Base-by-base conservation (phyloP, 2,329 filamentous ascomycete genomes). In the Claviceps purpurea region DNA sequence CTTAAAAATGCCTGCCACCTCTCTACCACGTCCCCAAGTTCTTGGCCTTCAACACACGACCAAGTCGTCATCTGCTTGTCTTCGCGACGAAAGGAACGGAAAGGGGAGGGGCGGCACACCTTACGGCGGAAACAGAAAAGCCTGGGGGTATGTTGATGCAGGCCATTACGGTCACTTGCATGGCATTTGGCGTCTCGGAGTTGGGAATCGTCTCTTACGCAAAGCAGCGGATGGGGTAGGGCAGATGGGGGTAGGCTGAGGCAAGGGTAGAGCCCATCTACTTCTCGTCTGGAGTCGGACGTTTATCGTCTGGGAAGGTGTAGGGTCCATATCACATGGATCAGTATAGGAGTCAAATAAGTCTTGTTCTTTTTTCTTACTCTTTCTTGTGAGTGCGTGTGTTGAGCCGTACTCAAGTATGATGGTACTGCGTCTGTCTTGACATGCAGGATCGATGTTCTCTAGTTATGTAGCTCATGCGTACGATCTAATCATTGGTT, bases 111-210 rank as follows among this genome's bases (percentile, higher is more conserved):
- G 30, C 14, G 45, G 26, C 10, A 20, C 38, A 22, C 30, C 22
- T 34, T 14, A 34, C 14, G 51, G 43, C 30, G 43, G 43, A 43
- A 41, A 38, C 24, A 49, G n/a, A 39, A 24, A 41, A 41, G 37
- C 22, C 49, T 26, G n/a, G 37, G 30, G 43, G 11, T 41, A 49
- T 48, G 55, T n/a, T 37, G 61, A 61, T 61, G 65, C 61, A 61
- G 56, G 47, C 61, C 64, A 54, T 61, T 55, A 58, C 37, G 60
- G 60, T 61, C 59, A 62, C 61, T 63, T 63, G 64, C 65, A 68
- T 69, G 62, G 64, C 62, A 67, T 64, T 51, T 49, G 67, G 67
- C 67, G 67, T 69, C 65, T 68, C 61, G 67, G 67, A 67, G 67
- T 70, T 70, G 65, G 65, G 65, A 60, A 52, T 49, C 46, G 40